Evolutionary conservation across 495 filamentous ascomycete genomes (phyloP).

Genomic region (Aspergillus mulundensis): DNA sequence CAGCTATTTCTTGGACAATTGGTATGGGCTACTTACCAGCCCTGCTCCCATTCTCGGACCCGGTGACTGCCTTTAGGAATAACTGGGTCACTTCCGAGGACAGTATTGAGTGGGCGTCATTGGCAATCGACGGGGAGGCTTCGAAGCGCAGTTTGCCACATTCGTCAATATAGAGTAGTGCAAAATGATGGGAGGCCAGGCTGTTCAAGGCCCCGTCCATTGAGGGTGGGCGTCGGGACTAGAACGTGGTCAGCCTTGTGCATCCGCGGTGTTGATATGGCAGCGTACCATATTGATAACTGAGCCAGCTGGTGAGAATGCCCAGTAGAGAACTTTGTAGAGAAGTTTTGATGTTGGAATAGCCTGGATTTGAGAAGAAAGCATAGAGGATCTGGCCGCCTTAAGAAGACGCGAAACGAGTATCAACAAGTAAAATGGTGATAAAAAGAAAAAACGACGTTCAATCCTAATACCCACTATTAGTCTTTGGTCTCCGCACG

Average conservation of each 20-base stretch:
- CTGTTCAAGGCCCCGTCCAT: slow-evolving; percentile 24
- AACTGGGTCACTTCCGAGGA: slow-evolving; percentile 33
- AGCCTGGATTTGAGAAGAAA: not conserved
- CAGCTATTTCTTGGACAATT: not conserved
- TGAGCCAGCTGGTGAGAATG: not conserved
- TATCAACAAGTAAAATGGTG: not conserved
- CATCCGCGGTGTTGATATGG: not conserved
- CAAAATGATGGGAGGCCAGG: slow-evolving; percentile 30
- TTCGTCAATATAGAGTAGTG: slow-evolving; percentile 37
- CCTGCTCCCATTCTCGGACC: slow-evolving; percentile 18
- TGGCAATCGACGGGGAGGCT: slow-evolving; percentile 32
- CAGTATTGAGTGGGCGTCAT: slow-evolving; percentile 30
- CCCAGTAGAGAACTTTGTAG: slow-evolving; percentile 1
- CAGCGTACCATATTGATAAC: not conserved
- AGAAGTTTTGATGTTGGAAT: not conserved
- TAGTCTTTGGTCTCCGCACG: not conserved
- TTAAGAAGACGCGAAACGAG: slow-evolving; percentile 6
- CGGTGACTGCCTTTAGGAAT: slow-evolving; percentile 36
- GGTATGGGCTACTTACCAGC: slow-evolving; percentile 1
- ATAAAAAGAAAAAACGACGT: not conserved
- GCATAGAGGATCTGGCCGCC: slow-evolving; percentile 10
- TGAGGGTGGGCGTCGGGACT: slow-evolving; percentile 25
- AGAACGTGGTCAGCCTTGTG: not conserved
- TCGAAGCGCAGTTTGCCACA: slow-evolving; percentile 34
- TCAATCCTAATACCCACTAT: slow-evolving; percentile 13